phyloP scores from a whole-genome alignment of 2,329 filamentous ascomycete species.

The Septoria linicola region DNA sequence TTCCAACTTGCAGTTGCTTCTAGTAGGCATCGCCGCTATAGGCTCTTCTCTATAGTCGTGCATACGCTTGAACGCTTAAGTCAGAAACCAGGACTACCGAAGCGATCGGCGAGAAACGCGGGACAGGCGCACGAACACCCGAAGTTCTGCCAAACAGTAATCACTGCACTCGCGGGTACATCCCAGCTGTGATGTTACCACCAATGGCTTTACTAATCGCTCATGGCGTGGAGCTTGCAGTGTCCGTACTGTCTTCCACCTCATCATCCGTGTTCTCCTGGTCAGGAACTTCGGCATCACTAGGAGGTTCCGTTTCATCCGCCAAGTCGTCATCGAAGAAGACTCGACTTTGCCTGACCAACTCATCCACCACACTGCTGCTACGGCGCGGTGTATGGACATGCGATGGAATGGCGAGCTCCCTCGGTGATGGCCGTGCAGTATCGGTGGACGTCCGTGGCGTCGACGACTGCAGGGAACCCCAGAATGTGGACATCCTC shows the following conservation, averaged over 20 bases:
- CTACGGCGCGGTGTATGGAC: constrained; percentile 25
- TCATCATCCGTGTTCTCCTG: constrained; percentile 16
- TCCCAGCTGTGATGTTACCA: constrained; percentile 5
- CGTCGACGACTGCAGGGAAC: constrained; percentile 20
- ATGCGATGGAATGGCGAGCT: constrained; percentile 12
- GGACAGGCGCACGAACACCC: neutral
- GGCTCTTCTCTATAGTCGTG: too few species aligned
- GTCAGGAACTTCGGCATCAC: constrained; percentile 14
- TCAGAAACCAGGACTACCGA: neutral
- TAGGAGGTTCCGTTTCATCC: constrained; percentile 25
- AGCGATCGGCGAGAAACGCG: too few species aligned
- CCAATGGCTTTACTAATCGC: neutral
- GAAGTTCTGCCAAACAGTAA: neutral
- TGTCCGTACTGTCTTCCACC: neutral
- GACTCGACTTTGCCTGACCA: constrained; percentile 48
- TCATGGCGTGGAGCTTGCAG: neutral
- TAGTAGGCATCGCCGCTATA: too few species aligned
- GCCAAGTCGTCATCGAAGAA: constrained; percentile 47
- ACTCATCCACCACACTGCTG: constrained; percentile 44
- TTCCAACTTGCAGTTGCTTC: too few species aligned
- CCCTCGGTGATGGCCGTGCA: constrained; percentile 21
- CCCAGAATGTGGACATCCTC: constrained; percentile 35
- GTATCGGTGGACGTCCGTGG: constrained; percentile 28
- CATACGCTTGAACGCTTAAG: too few species aligned
- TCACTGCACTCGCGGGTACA: neutral